A percentile compares a stretch with the other conserved stretches of the same genome.
phyloP scores from a whole-genome alignment of 176 grass and related monocot species.

The Zizania latifolia region DNA sequence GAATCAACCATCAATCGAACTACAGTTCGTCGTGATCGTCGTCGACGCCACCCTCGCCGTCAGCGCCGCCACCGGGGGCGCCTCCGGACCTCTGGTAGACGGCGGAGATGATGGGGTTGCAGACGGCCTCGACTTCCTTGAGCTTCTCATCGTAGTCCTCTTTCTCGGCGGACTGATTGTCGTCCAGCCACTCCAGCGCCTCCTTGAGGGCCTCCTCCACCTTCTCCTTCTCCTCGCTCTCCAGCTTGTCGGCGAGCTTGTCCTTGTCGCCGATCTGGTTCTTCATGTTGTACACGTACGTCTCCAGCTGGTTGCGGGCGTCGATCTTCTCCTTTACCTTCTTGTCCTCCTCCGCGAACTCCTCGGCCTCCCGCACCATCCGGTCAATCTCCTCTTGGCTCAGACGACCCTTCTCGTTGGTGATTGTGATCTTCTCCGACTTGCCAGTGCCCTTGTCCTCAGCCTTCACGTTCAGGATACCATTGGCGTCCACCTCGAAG shows the following conservation, averaged over 20 bases:
- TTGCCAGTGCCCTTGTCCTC: conserved; percentile 67
- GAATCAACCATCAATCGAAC: background rate
- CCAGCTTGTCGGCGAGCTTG: conserved; percentile 63
- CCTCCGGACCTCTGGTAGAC: conserved; percentile 62
- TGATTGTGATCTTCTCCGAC: conserved; percentile 76
- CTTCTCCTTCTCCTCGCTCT: conserved; percentile 80
- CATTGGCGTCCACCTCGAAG: conserved; percentile 65
- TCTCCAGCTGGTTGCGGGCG: conserved; percentile 62
- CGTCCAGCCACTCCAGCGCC: conserved; percentile 65
- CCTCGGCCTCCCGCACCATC: conserved; percentile 64
- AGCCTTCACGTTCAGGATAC: conserved; percentile 59
- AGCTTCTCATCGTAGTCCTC: conserved; percentile 78
- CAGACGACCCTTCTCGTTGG: conserved; percentile 65
- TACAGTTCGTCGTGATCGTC: conserved; percentile 67
- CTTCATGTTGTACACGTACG: conserved; percentile 79
- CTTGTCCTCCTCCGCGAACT: conserved; percentile 67
- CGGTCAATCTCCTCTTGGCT: conserved; percentile 80
- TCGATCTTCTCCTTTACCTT: conserved; percentile 68
- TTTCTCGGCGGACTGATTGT: conserved; percentile 62
- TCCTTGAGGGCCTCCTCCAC: conserved; percentile 64
- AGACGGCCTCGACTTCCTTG: conserved; percentile 73
- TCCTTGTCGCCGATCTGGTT: conserved; percentile 62
- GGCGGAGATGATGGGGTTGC: conserved; percentile 60
- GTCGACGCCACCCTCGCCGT: conserved; percentile 1
- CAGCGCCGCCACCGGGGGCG: background rate